Evolutionary conservation across 2,329 filamentous ascomycete species (phyloP).

Genomic region (Ophiognomonia clavigignenti-juglandacearum): DNA sequence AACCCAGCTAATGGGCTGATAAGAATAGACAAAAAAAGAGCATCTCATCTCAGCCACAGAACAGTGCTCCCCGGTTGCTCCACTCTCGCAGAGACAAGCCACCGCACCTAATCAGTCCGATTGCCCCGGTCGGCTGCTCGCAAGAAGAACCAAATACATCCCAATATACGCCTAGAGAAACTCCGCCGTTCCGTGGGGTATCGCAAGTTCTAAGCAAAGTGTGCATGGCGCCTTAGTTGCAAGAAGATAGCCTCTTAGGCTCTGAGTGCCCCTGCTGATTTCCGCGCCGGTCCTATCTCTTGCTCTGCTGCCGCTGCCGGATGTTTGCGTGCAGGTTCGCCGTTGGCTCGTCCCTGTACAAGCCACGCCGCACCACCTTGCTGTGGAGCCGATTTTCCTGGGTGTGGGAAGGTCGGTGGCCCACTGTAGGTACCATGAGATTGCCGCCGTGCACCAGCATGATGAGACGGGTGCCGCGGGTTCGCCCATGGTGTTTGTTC

Average conservation of each 20-base stretch:
- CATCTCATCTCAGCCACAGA: background rate
- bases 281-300: conserved; percentile 9
- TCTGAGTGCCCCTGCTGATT: conserved; percentile 5
- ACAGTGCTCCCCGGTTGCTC: background rate
- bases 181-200: conserved; percentile 9
- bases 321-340: conserved; percentile 11
- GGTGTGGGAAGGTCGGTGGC: conserved; percentile 9
- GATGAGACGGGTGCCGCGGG: conserved; percentile 71
- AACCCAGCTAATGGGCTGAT: background rate
- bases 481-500: conserved; percentile 92
- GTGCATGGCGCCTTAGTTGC: conserved; percentile 3
- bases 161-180: conserved; percentile 1
- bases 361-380: conserved; percentile 8
- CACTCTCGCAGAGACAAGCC: background rate
- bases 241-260: conserved; percentile 6
- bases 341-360: conserved; percentile 13
- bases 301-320: background rate
- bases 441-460: conserved; percentile 21
- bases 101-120: background rate
- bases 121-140: background rate
- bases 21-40: conserved; percentile 2
- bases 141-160: too few species aligned
- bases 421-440: conserved; percentile 15
- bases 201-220: conserved; percentile 12
- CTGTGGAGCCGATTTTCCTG: conserved; percentile 10